Evolutionary conservation across 768 basidiomycete species (phyloP).

Genomic region (Myochromella boudieri): DNA sequence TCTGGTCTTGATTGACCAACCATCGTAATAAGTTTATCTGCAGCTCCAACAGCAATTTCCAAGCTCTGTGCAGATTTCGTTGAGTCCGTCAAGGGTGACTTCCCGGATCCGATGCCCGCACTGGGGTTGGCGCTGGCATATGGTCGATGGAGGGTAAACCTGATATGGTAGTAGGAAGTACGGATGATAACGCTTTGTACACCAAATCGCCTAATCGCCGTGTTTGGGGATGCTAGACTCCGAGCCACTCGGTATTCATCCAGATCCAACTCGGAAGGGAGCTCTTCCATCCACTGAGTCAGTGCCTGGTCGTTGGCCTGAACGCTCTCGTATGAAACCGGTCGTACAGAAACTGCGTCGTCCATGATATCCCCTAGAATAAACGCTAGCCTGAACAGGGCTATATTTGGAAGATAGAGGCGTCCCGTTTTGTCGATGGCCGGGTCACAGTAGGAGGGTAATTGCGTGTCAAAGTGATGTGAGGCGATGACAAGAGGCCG

Average conservation of each 20-base stretch:
- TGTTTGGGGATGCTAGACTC: slow-evolving; percentile 63
- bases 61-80: slow-evolving; percentile 57
- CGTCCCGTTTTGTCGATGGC: slow-evolving; percentile 62
- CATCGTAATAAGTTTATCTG: slow-evolving; percentile 77
- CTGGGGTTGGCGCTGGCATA: slow-evolving; percentile 50
- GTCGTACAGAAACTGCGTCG: slow-evolving; percentile 76
- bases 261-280: slow-evolving; percentile 71
- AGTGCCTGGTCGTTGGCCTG: slow-evolving; percentile 71
- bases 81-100: slow-evolving; percentile 32
- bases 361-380: slow-evolving; percentile 86
- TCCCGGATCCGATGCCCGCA: slow-evolving; percentile 18
- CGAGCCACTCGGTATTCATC: slow-evolving; percentile 77
- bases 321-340: slow-evolving; percentile 75
- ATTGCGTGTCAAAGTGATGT: slow-evolving; percentile 81
- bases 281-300: slow-evolving; percentile 73
- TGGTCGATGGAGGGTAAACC: slow-evolving; percentile 81
- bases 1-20: slow-evolving; percentile 76
- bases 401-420: slow-evolving; percentile 72
- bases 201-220: slow-evolving; percentile 61
- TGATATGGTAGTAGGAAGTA: slow-evolving; percentile 77
- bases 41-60: slow-evolving; percentile 73
- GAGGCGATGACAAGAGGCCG: slow-evolving; percentile 73
- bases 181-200: slow-evolving; percentile 83
- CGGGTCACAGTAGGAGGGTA: slow-evolving; percentile 69
- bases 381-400: slow-evolving; percentile 74